Evolutionary conservation across 78 protist species (phyloP), one percentile per base, ranked within the genome.

Genomic region (Acrasis kona): DNA sequence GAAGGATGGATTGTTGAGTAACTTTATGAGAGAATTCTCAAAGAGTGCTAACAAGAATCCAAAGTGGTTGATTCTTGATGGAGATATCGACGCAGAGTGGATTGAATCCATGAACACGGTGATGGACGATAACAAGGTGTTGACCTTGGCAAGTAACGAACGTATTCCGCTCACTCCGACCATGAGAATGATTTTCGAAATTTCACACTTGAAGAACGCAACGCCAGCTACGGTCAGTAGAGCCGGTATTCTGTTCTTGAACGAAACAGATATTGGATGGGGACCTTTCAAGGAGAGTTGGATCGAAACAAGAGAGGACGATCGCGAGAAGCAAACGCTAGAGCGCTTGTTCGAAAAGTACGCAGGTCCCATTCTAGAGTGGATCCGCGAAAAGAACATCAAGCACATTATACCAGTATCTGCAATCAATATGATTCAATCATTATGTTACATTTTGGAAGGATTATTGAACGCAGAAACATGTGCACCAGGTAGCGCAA

Each of bases 51-150:
- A 38, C n/a, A 57, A 5, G 69, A 82, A 87, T 65, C 35, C 76
- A 74, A 74, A 85, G 39, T 91, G 90, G 91, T 65, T 91, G 29
- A 71, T 91, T 10, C 85, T 87, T 10, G 95, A 91, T 42, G 95
- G 91, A 35, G 91, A 87, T 78, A 86, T 91, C 70, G 95, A 91
- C 73, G 74, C 95, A 1, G 79, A 65, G 57, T 87, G 92, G 92
- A 84, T 92, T 65, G 96, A 92, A 61, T 84, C 91, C 4, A 70
- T 92, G 86, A 92, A 92, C 88, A 92, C 96, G 7, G 93, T 88
- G 10, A 79, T 88, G 96, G 96, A 92, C 78, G 96, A 92, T 70
- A 92, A 92, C 88, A 88, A 84, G 84, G 76, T 87, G 58, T 77
- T 92, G 12, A 88, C 92, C 27, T 83, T 92, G 36, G 91, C 90